Conservation (phyloP, 306 rosid species). For the Medicago truncatula region MtrunA17r5.0-ANR NC_053049.1:35081501-35082000, state of each 20-base stretch:
- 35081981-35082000: neutral
- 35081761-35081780: no score
- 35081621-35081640: neutral
- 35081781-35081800: no score
- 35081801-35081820: neutral
- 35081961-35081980: neutral
- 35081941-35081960: no score
- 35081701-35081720: neutral
- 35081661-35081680: neutral
- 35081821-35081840: conserved; percentile 60
- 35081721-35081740: no score
- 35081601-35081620: neutral
- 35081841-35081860: conserved; percentile 68
- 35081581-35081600: neutral
- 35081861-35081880: conserved; percentile 71
- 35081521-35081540: neutral
- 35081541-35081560: neutral
- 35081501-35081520: neutral
- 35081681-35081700: neutral
- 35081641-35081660: neutral
- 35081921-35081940: conserved; percentile 52
- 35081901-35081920: conserved; percentile 61
- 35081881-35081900: conserved; percentile 65
- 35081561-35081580: neutral
- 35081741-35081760: no score